Conservation (phyloP, 108 stramenopile species). For the Cyclotella atomus region DNA sequence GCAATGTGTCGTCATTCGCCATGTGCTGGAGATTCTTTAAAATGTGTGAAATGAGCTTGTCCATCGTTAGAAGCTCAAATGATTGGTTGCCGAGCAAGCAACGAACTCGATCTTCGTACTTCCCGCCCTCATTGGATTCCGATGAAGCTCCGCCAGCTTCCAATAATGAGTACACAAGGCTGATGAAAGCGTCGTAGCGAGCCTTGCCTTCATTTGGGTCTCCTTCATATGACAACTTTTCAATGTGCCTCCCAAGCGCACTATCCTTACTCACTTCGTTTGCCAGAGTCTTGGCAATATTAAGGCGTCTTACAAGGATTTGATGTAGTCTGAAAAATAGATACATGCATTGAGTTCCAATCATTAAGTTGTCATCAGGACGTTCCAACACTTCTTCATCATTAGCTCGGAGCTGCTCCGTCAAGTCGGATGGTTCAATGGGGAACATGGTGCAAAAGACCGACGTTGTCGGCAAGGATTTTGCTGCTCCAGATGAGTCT, state of each 20-base stretch:
- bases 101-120: slow-evolving; percentile 84
- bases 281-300: slow-evolving; percentile 78
- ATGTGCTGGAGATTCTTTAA: slow-evolving; percentile 86
- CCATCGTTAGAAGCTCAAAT: slow-evolving; percentile 90
- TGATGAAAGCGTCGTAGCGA: slow-evolving; percentile 80
- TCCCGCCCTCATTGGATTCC: slow-evolving; percentile 65
- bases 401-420: slow-evolving; percentile 63
- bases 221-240: slow-evolving; percentile 57
- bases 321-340: slow-evolving; percentile 87
- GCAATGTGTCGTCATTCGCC: slow-evolving; percentile 85
- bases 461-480: slow-evolving; percentile 63
- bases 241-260: slow-evolving; percentile 69
- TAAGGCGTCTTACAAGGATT: slow-evolving; percentile 78
- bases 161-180: slow-evolving; percentile 72
- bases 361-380: slow-evolving; percentile 67
- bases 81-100: slow-evolving; percentile 83
- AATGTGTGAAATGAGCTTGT: slow-evolving; percentile 87
- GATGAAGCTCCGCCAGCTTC: slow-evolving; percentile 53
- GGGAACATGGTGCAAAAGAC: slow-evolving; percentile 76
- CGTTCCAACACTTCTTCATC: slow-evolving; percentile 69
- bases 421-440: slow-evolving; percentile 70
- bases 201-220: slow-evolving; percentile 62
- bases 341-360: slow-evolving; percentile 89
- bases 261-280: slow-evolving; percentile 59
- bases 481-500: slow-evolving; percentile 50